These are phyloP conservation scores for Pichia sp. DNA, from an alignment of 1,139 yeast species.

Conservation along the genomic window DNA sequence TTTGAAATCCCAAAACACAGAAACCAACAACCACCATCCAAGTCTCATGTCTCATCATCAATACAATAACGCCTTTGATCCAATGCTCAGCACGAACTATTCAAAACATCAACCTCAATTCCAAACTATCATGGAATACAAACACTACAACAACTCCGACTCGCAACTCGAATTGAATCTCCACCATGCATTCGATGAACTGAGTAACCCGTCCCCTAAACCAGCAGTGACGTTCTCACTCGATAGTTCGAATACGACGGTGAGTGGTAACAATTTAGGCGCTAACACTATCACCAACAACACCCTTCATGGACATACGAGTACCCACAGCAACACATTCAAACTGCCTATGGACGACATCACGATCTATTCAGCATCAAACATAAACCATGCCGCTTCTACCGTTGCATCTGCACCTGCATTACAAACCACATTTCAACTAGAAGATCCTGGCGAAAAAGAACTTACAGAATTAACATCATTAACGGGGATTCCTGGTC, in stretches of 20 bases:
- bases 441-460: not conserved
- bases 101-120: not conserved
- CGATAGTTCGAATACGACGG: not conserved
- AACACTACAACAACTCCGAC: conserved; percentile 9
- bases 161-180: conserved; percentile 7
- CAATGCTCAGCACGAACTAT: no score
- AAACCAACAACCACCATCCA: not conserved
- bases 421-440: conserved; percentile 23
- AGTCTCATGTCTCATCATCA: no score
- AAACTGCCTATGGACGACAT: not conserved
- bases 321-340: not conserved
- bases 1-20: conserved; percentile 4
- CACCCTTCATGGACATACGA: no score
- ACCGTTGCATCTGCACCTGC: conserved; percentile 25
- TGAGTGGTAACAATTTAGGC: not conserved
- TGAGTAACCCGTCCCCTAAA: not conserved
- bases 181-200: not conserved
- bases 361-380: not conserved
- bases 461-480: not conserved
- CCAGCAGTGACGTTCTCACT: not conserved
- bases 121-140: conserved; percentile 1
- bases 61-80: not conserved
- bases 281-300: not conserved
- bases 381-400: not conserved
- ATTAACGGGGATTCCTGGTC: not conserved